Percentiles rank a stretch among this genome's conserved stretches.
These are phyloP conservation scores for Cytospora piceicola DNA, from an alignment of 2,329 filamentous ascomycete genomes.

Conservation along the genomic window DNA sequence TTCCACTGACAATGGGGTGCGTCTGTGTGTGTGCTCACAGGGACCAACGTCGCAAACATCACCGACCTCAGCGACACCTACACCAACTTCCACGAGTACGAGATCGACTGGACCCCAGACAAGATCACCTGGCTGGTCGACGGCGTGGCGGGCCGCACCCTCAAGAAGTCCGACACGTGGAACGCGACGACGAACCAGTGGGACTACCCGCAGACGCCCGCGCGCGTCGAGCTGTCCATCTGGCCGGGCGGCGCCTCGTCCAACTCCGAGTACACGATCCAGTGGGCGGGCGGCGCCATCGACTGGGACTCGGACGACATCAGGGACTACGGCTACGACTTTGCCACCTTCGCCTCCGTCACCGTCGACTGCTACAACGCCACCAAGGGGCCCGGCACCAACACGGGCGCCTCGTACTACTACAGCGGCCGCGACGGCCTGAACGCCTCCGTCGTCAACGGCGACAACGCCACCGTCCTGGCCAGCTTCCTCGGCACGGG, in stretches of 20 bases:
- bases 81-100: conserved; percentile 82
- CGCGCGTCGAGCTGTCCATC: conserved; percentile 89
- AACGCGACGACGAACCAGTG: conserved; percentile 82
- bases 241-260: conserved; percentile 86
- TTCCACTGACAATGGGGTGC: conserved; percentile 1
- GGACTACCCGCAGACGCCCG: conserved; percentile 87
- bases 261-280: conserved; percentile 82
- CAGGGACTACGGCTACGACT: conserved; percentile 85
- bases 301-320: conserved; percentile 86
- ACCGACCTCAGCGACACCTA: conserved; percentile 69
- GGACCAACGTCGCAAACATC: conserved; percentile 76
- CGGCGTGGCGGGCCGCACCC: conserved; percentile 73
- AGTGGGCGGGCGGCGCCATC: conserved; percentile 90
- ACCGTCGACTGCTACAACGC: conserved; percentile 84
- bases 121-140: conserved; percentile 86
- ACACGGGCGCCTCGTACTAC: conserved; percentile 73
- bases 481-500: conserved; percentile 83
- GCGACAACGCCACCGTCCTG: conserved; percentile 74
- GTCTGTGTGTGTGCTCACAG: conserved; percentile 46
- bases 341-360: conserved; percentile 76
- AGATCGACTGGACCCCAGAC: conserved; percentile 91
- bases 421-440: conserved; percentile 69
- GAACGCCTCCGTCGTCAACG: conserved; percentile 78
- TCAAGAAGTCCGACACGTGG: conserved; percentile 80
- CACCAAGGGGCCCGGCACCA: conserved; percentile 64